phyloP scores from a whole-genome alignment of 192 early-diverging fungal genomes.

The Phlyctochytrium arcticum region DNA sequence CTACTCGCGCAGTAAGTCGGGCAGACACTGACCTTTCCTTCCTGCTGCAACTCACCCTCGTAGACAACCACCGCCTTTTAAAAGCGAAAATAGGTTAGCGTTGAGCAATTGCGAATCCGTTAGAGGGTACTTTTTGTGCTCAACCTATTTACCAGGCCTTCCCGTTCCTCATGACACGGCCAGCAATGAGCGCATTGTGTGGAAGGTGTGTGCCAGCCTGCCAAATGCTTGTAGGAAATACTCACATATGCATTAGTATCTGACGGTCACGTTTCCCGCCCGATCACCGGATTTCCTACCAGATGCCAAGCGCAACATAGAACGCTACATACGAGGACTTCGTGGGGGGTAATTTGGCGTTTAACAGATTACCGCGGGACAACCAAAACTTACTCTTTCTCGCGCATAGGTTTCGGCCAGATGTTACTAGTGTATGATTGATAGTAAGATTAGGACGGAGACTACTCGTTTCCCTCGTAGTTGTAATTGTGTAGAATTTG shows the following conservation, averaged over 20 bases:
- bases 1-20: slow-evolving; percentile 29
- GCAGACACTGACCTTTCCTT: neutral
- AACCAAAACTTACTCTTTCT: no score
- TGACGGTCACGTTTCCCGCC: neutral
- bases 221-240: neutral
- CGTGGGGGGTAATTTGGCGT: slow-evolving; percentile 11
- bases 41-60: neutral
- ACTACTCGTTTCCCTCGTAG: no score
- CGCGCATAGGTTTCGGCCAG: no score
- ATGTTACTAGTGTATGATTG: no score
- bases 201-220: slow-evolving; percentile 28
- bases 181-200: slow-evolving; percentile 27
- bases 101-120: no score
- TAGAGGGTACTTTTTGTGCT: no score
- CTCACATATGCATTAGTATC: neutral
- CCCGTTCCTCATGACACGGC: slow-evolving; percentile 28
- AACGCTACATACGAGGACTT: neutral
- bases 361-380: no score
- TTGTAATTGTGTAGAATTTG: no score
- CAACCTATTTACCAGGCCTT: neutral
- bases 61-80: slow-evolving; percentile 28
- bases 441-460: no score
- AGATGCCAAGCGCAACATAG: neutral
- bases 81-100: slow-evolving; percentile 37
- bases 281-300: neutral